These are phyloP conservation scores for Colletotrichum scovillei DNA, from an alignment of 2,329 filamentous ascomycete species.

Conservation along the genomic window DNA sequence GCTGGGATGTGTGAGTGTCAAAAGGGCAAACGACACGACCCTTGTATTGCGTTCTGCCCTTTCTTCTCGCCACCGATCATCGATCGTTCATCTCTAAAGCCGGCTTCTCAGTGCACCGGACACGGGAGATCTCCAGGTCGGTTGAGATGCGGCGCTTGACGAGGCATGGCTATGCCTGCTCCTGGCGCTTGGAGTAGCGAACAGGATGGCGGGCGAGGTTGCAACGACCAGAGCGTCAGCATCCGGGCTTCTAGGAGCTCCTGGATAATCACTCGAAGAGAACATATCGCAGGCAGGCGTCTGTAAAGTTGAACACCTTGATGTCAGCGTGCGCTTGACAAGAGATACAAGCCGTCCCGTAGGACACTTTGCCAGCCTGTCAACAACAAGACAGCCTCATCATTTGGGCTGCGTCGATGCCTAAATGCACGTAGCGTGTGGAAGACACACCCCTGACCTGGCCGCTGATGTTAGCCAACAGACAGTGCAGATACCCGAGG, in stretches of 20 bases:
- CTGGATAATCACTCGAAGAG: neutral
- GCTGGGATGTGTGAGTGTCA: slow-evolving; percentile 9
- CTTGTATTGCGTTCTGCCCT: slow-evolving; percentile 14
- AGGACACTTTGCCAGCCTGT: slow-evolving; percentile 31
- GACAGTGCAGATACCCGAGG: slow-evolving; percentile 19
- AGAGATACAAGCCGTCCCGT: slow-evolving; percentile 18
- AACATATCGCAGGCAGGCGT: neutral
- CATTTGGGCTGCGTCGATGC: slow-evolving; percentile 38
- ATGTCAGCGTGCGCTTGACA: slow-evolving; percentile 14
- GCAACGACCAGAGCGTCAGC: neutral
- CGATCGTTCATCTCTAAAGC: slow-evolving; percentile 13
- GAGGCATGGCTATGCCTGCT: slow-evolving; percentile 31
- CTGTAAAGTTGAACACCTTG: slow-evolving; percentile 31
- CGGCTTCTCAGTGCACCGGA: neutral
- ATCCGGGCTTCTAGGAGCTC: neutral
- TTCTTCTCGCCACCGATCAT: slow-evolving; percentile 17
- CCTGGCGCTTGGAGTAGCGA: neutral
- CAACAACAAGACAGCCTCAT: slow-evolving; percentile 34
- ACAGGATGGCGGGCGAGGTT: slow-evolving; percentile 8
- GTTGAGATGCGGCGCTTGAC: neutral
- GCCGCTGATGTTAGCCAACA: slow-evolving; percentile 13
- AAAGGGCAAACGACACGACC: slow-evolving; percentile 21
- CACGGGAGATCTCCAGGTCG: slow-evolving; percentile 25
- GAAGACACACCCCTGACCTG: slow-evolving; percentile 5
- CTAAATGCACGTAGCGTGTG: slow-evolving; percentile 26